Conservation (phyloP, 2,329 filamentous ascomycete species). For the Plenodomus tracheiphilus region DNA sequence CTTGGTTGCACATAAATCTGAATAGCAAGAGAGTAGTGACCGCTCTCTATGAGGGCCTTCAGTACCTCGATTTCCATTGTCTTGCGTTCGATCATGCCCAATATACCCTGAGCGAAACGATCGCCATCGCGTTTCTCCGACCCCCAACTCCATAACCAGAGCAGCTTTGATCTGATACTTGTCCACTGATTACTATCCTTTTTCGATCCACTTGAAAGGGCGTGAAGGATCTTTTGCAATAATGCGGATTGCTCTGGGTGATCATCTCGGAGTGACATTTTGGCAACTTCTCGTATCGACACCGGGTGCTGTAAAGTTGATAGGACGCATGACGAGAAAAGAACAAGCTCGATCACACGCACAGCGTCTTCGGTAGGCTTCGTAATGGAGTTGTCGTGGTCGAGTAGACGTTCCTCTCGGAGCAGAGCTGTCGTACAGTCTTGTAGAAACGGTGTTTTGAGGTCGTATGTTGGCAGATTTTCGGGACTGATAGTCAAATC, state of each 20-base stretch:
- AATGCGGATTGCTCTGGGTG: conserved; percentile 66
- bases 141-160: conserved; percentile 78
- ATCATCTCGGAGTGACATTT: conserved; percentile 66
- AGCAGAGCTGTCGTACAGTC: conserved; percentile 40
- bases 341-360: conserved; percentile 64
- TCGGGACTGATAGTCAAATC: conserved; percentile 49
- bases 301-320: conserved; percentile 46
- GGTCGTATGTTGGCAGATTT: conserved; percentile 48
- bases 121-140: conserved; percentile 49
- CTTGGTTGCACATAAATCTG: conserved; percentile 63
- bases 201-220: conserved; percentile 56
- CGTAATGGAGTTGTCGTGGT: conserved; percentile 67
- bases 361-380: conserved; percentile 60
- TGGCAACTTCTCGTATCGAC: conserved; percentile 52
- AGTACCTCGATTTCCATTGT: conserved; percentile 72
- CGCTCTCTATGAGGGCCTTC: conserved; percentile 65
- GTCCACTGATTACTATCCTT: conserved; percentile 59
- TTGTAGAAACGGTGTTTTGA: conserved; percentile 38
- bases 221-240: conserved; percentile 62
- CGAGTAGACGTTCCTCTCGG: conserved; percentile 55
- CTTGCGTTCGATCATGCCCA: conserved; percentile 62
- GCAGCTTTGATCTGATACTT: conserved; percentile 62
- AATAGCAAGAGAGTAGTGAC: conserved; percentile 65
- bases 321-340: conserved; percentile 54
- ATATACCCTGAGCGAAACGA: conserved; percentile 52